Evolutionary conservation across 148 eudicot genomes (phyloP).

Genomic region (Rhododendron simsii): DNA sequence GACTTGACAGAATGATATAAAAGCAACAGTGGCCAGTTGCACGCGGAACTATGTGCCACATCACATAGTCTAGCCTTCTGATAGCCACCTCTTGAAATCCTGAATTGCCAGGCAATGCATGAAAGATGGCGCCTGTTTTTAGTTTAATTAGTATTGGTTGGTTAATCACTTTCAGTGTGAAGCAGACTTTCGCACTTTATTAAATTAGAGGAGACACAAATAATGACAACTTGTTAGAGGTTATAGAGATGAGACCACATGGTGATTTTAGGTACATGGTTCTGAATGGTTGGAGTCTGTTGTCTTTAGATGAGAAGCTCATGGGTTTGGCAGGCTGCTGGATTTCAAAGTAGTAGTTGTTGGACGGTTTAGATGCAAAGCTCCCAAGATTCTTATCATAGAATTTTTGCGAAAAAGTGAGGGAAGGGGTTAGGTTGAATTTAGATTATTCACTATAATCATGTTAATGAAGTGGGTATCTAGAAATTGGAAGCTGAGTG

Average conservation of each 20-base stretch:
- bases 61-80: not conserved
- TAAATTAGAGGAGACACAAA: not conserved
- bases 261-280: not conserved
- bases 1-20: not conserved
- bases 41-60: not conserved
- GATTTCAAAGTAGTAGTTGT: not conserved
- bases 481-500: not conserved
- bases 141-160: not conserved
- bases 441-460: not conserved
- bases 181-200: not conserved
- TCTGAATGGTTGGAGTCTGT: not conserved
- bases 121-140: not conserved
- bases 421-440: not conserved
- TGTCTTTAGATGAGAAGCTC: not conserved
- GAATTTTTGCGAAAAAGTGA: not conserved
- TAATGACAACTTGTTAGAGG: not conserved
- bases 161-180: not conserved
- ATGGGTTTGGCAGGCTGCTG: not conserved
- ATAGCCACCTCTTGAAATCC: not conserved
- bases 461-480: not conserved
- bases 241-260: not conserved
- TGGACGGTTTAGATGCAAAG: not conserved
- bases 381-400: not conserved
- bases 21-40: not conserved
- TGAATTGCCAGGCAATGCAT: not conserved